These are phyloP conservation scores for Sanghuangporus weigelae DNA, from an alignment of 1,284 basidiomycete genomes.

Conservation along the genomic window DNA sequence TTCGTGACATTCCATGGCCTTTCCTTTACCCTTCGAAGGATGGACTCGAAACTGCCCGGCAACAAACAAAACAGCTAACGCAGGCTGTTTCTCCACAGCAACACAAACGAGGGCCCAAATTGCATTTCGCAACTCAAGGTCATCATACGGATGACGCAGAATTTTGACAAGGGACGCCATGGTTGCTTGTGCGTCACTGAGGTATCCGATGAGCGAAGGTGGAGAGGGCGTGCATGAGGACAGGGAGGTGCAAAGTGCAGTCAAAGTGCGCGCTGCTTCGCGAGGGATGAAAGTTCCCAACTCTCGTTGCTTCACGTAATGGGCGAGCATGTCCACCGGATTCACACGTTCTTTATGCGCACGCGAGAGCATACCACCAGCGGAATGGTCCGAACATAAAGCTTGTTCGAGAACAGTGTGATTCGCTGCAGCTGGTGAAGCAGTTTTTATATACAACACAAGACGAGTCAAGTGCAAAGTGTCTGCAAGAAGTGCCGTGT, in stretches of 20 bases:
- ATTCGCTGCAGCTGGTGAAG: conserved; percentile 34
- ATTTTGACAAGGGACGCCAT: conserved; percentile 59
- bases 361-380: conserved; percentile 45
- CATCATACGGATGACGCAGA: conserved; percentile 66
- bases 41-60: conserved; percentile 62
- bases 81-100: conserved; percentile 83
- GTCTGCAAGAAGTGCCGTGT: conserved; percentile 65
- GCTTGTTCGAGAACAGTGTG: conserved; percentile 70
- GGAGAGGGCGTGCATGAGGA: conserved; percentile 51
- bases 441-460: conserved; percentile 59
- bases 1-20: conserved; percentile 25
- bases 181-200: conserved; percentile 65
- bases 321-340: conserved; percentile 66
- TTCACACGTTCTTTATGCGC: conserved; percentile 45
- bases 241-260: conserved; percentile 62
- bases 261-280: conserved; percentile 61
- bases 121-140: conserved; percentile 59
- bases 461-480: conserved; percentile 58
- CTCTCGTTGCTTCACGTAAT: conserved; percentile 57
- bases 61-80: conserved; percentile 78
- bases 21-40: conserved; percentile 35
- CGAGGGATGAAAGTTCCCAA: conserved; percentile 53
- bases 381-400: conserved; percentile 55
- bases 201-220: conserved; percentile 66
- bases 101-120: conserved; percentile 83